phyloP scores from a whole-genome alignment of 176 grass and related monocot species.

The Poa annua region DNA sequence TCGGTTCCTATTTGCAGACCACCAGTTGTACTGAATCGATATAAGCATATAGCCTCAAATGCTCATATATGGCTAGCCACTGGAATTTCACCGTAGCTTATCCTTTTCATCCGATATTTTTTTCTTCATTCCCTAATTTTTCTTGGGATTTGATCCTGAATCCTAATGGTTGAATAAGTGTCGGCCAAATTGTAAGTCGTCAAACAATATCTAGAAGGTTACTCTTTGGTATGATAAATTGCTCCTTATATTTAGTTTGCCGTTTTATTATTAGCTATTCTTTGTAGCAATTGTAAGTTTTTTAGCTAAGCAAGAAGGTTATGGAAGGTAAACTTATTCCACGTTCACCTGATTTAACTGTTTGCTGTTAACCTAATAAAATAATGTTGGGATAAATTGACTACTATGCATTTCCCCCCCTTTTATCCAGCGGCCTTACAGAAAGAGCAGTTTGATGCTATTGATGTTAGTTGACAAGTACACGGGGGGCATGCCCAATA shows the following conservation, averaged over 20 bases:
- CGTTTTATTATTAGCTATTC: constrained; percentile 8
- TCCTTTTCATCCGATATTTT: background rate
- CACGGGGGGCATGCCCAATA: constrained; percentile 4
- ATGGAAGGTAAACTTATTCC: constrained; percentile 26
- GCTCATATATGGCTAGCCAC: background rate
- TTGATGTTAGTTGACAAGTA: background rate
- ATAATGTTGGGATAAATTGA: background rate
- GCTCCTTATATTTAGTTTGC: background rate
- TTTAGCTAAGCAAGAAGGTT: constrained; percentile 15
- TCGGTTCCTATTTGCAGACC: constrained; percentile 16
- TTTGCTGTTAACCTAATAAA: constrained; percentile 9
- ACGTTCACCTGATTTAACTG: background rate
- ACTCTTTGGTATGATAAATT: constrained; percentile 2
- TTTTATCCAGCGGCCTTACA: background rate
- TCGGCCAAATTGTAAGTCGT: background rate
- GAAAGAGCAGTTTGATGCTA: background rate
- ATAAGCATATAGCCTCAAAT: background rate
- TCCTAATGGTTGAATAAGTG: constrained; percentile 21
- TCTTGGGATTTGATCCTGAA: background rate
- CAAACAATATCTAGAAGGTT: background rate
- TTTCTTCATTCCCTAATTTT: background rate
- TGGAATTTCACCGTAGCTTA: background rate
- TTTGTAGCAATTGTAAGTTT: background rate
- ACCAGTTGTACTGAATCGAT: constrained; percentile 15
- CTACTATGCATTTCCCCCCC: background rate